These are phyloP conservation scores for Gaertneriomyces sp. DNA, from an alignment of 192 early-diverging fungal species.

Conservation along the genomic window DNA sequence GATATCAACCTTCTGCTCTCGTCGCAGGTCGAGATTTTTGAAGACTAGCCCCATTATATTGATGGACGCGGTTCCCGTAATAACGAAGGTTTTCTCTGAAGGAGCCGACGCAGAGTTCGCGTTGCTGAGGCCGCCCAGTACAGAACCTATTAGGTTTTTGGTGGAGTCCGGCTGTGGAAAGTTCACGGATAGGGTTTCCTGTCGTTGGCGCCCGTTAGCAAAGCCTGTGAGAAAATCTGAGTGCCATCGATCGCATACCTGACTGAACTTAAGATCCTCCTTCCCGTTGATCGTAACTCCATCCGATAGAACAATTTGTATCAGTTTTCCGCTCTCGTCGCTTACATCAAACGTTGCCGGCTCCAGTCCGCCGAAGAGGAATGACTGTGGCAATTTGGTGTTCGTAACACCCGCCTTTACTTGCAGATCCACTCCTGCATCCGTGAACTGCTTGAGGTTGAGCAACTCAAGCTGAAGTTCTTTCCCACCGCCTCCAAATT, in stretches of 20 bases:
- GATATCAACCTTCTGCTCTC: constrained; percentile 7
- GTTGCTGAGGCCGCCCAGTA: background rate
- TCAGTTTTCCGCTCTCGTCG: constrained; percentile 2
- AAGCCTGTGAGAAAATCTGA: background rate
- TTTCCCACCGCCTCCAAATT: constrained; percentile 3
- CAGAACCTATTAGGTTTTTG: background rate
- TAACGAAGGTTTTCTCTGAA: constrained; percentile 3
- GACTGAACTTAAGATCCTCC: constrained; percentile 6
- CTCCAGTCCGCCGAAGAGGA: constrained; percentile 19
- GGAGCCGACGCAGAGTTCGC: background rate
- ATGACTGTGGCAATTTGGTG: constrained; percentile 12
- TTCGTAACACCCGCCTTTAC: background rate
- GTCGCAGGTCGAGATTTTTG: constrained; percentile 13
- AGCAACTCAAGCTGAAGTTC: background rate
- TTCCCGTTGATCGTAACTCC: constrained; percentile 14
- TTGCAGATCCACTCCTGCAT: constrained; percentile 4
- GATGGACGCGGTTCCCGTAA: constrained; percentile 12
- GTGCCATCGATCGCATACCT: background rate
- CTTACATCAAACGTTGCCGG: constrained; percentile 9
- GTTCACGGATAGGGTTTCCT: background rate
- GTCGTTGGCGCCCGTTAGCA: background rate
- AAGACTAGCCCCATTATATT: constrained; percentile 14
- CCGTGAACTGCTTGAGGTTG: constrained; percentile 10
- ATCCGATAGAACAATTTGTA: constrained; percentile 8
- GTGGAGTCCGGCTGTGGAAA: background rate